Conservation (phyloP, 225 moss, liverwort and hornwort genomes). For the Pleurozium schreberi region DNA sequence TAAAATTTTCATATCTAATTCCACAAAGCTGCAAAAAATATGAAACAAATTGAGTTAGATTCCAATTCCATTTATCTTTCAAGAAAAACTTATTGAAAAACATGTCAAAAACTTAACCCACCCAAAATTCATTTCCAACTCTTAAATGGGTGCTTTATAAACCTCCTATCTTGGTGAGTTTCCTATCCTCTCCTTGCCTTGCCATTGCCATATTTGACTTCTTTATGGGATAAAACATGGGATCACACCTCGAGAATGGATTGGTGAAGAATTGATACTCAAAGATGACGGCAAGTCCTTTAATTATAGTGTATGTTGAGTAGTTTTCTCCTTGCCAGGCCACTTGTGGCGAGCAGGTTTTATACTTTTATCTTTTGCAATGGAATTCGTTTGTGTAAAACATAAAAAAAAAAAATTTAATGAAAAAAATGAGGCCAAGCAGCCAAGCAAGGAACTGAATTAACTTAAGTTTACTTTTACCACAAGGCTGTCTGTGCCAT, state of each 20-base stretch:
- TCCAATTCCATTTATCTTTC: not conserved
- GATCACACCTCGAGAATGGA: not conserved
- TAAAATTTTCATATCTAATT: not conserved
- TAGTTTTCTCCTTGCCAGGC: too few relatives aligned
- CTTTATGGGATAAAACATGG: not conserved
- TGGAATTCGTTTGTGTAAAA: too few relatives aligned
- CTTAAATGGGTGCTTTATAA: too few relatives aligned
- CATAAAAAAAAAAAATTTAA: too few relatives aligned
- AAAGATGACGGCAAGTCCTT: not conserved
- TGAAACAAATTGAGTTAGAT: not conserved
- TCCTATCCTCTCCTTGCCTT: not conserved
- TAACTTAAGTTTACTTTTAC: not conserved
- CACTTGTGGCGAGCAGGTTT: too few relatives aligned
- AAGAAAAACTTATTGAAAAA: not conserved
- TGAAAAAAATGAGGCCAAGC: too few relatives aligned
- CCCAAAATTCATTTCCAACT: not conserved
- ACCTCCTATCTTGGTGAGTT: not conserved
- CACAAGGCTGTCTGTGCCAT: not conserved
- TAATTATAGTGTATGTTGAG: too few relatives aligned
- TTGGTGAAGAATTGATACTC: not conserved
- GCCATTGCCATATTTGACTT: too few relatives aligned
- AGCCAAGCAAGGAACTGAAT: too few relatives aligned
- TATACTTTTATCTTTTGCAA: too few relatives aligned
- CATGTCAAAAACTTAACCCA: accelerated
- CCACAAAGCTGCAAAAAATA: not conserved